Percentiles rank a stretch among this genome's conserved stretches.
Conservation (phyloP, 2,329 filamentous ascomycete species). For the Leptodontidium sp. region DNA sequence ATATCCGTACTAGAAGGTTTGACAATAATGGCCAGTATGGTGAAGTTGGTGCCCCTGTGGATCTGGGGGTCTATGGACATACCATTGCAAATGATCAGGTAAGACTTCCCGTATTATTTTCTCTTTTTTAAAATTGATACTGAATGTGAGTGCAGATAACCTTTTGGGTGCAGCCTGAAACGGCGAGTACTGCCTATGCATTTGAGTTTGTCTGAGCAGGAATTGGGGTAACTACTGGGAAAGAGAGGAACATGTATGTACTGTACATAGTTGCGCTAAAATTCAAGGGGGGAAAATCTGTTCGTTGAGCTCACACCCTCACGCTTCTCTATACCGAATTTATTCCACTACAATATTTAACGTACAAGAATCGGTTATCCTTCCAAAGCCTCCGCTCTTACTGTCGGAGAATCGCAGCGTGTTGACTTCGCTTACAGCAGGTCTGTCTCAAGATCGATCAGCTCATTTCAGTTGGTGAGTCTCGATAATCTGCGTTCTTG, state of each 20-base stretch:
- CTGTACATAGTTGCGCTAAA: background rate
- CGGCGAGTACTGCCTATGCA: slow-evolving; percentile 47
- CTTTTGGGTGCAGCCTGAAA: slow-evolving; percentile 46
- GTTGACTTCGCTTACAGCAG: slow-evolving; percentile 12
- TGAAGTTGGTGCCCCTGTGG: slow-evolving; percentile 44
- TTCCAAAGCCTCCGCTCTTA: background rate
- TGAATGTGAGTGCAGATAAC: slow-evolving; percentile 44
- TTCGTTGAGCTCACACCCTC: too few species aligned
- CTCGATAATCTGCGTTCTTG: background rate
- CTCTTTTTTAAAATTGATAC: background rate
- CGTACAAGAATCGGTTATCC: too few species aligned
- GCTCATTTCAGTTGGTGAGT: background rate
- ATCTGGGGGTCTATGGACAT: slow-evolving; percentile 44
- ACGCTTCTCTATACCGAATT: too few species aligned
- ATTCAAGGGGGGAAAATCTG: background rate
- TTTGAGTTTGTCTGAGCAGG: slow-evolving; percentile 47
- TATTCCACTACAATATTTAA: too few species aligned
- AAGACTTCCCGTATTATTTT: background rate
- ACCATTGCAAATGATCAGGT: slow-evolving; percentile 19
- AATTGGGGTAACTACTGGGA: background rate
- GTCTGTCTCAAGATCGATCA: background rate
- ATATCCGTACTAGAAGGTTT: slow-evolving; percentile 39
- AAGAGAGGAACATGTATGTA: background rate
- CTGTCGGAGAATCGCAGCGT: background rate
- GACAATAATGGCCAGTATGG: slow-evolving; percentile 26